Conservation (phyloP, 2,329 filamentous ascomycete genomes). For the Ophidiomyces ophidiicola region DNA sequence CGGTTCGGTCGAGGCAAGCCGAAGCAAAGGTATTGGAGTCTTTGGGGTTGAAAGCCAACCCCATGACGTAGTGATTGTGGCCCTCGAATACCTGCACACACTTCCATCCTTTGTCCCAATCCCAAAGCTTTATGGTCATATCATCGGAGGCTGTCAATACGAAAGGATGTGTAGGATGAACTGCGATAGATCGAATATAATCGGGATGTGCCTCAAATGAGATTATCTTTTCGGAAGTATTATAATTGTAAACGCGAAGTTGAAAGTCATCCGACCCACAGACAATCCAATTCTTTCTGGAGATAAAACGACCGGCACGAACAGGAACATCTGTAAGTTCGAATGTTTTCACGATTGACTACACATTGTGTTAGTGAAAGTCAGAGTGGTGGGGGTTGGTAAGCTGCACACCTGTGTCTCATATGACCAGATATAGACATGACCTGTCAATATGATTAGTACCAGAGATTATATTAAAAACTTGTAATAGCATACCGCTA, state of each 20-base stretch:
- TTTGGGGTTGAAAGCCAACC: conserved; percentile 92
- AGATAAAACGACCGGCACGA: conserved; percentile 88
- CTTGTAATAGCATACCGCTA: conserved; percentile 52
- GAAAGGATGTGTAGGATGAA: conserved; percentile 91
- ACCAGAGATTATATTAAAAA: conserved; percentile 16
- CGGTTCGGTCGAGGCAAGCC: conserved; percentile 87
- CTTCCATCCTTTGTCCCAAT: conserved; percentile 98
- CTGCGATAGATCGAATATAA: conserved; percentile 92
- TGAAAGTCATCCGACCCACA: conserved; percentile 90
- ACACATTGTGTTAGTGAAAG: conserved; percentile 7
- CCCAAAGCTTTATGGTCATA: conserved; percentile 97
- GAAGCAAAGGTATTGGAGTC: conserved; percentile 88
- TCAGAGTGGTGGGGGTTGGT: neutral
- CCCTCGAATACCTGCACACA: conserved; percentile 95
- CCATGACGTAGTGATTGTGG: conserved; percentile 95
- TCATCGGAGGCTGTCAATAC: conserved; percentile 94
- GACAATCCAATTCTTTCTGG: conserved; percentile 98
- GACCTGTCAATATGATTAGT: conserved; percentile 46
- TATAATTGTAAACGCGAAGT: conserved; percentile 92
- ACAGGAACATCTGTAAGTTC: conserved; percentile 97
- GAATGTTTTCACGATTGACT: conserved; percentile 94
- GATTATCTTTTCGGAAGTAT: conserved; percentile 96
- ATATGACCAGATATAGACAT: conserved; percentile 99
- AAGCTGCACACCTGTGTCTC: conserved; percentile 57
- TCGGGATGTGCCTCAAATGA: conserved; percentile 96